A percentile compares a stretch with the other conserved stretches of the same genome.
Evolutionary conservation across 2,329 filamentous ascomycete species (phyloP).

Genomic region (Zymoseptoria crescenta): DNA sequence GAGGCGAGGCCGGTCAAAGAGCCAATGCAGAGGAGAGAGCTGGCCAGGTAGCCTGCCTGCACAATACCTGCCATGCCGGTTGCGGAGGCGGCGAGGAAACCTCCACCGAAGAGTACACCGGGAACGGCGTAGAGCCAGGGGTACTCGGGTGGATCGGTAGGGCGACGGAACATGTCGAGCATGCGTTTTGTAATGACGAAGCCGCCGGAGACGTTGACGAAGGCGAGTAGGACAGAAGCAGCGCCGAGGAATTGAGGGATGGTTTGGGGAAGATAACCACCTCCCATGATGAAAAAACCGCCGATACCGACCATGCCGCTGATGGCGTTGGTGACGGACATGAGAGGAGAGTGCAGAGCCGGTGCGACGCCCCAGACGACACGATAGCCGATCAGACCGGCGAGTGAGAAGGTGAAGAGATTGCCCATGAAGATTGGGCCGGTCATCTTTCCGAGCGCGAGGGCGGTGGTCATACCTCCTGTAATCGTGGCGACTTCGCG

Average conservation of each 20-base stretch:
- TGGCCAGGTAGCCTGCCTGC: constrained; percentile 79
- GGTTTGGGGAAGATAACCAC: constrained; percentile 68
- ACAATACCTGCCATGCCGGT: constrained; percentile 79
- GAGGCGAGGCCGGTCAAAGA: constrained; percentile 76
- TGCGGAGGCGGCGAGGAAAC: constrained; percentile 69
- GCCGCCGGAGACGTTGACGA: constrained; percentile 80
- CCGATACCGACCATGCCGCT: constrained; percentile 84
- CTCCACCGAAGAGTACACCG: constrained; percentile 67
- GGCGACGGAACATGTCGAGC: constrained; percentile 83
- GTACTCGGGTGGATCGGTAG: constrained; percentile 81
- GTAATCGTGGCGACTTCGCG: constrained; percentile 69
- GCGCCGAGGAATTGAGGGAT: constrained; percentile 73
- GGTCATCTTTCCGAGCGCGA: constrained; percentile 73
- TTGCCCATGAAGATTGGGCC: constrained; percentile 83
- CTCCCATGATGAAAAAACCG: constrained; percentile 80
- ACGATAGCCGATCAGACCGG: constrained; percentile 65
- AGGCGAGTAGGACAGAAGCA: constrained; percentile 71
- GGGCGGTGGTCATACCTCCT: constrained; percentile 65
- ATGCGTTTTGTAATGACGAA: constrained; percentile 91
- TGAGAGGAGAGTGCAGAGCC: constrained; percentile 77
- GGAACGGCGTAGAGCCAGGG: constrained; percentile 80
- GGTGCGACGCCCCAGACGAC: constrained; percentile 82
- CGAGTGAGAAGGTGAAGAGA: constrained; percentile 74
- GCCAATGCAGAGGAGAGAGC: constrained; percentile 75
- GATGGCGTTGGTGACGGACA: constrained; percentile 91